Percentiles rank a stretch among this genome's conserved stretches.
Evolutionary conservation across 257 asterid genomes (phyloP).

Genomic region (Scutellaria galericulata): DNA sequence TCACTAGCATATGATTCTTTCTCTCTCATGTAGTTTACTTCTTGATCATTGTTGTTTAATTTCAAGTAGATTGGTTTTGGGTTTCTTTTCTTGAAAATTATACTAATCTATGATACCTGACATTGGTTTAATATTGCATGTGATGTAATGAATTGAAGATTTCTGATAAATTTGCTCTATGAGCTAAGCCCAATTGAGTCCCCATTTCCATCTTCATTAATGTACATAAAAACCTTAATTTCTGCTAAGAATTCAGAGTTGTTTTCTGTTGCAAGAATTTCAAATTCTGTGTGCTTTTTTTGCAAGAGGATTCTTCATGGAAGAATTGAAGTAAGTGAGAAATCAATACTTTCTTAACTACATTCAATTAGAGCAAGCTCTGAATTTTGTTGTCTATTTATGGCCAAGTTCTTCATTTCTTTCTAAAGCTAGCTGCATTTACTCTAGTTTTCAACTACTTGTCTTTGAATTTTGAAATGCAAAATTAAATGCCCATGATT

Average conservation of each 20-base stretch:
- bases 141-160: no score
- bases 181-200: not conserved
- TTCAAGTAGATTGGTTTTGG: not conserved
- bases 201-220: not conserved
- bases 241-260: not conserved
- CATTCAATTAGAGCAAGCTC: not conserved
- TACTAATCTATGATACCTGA: no score
- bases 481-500: not conserved
- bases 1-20: not conserved
- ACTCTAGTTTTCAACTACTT: conserved; percentile 15
- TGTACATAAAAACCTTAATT: conserved; percentile 29
- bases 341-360: no score
- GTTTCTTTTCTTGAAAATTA: not conserved
- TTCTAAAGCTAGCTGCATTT: conserved; percentile 28
- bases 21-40: not conserved
- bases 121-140: not conserved
- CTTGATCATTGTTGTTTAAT: not conserved
- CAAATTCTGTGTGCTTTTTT: not conserved
- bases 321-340: not conserved
- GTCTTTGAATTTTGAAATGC: conserved; percentile 7
- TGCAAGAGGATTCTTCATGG: not conserved
- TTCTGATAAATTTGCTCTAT: no score
- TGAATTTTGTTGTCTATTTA: not conserved
- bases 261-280: conserved; percentile 21
- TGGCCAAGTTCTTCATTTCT: conserved; percentile 22